Conservation (phyloP, 768 basidiomycete genomes). For the Favolaschia claudopus region DNA sequence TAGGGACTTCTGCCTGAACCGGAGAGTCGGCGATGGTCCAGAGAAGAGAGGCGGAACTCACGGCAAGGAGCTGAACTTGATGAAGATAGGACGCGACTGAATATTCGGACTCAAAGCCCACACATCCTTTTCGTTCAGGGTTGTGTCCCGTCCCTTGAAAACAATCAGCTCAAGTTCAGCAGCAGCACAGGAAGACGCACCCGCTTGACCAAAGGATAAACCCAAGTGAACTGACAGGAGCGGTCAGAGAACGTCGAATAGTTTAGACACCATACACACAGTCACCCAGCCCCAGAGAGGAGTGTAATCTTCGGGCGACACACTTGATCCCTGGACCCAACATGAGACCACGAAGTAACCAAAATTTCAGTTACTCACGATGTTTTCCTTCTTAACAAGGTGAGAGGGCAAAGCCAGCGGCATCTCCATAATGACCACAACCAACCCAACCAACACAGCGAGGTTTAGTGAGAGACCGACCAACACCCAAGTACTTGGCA, state of each 20-base stretch:
- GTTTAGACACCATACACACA: slow-evolving; percentile 31
- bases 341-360: neutral
- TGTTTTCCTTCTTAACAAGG: slow-evolving; percentile 53
- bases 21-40: neutral
- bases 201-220: slow-evolving; percentile 66
- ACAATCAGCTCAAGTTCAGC: neutral
- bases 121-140: slow-evolving; percentile 74
- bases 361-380: slow-evolving; percentile 53
- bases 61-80: slow-evolving; percentile 46
- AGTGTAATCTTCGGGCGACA: slow-evolving; percentile 83
- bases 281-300: slow-evolving; percentile 75
- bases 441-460: slow-evolving; percentile 46
- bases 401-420: slow-evolving; percentile 65
- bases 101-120: slow-evolving; percentile 75
- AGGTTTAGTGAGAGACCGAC: slow-evolving; percentile 51
- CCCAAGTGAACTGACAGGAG: slow-evolving; percentile 78
- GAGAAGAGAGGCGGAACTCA: neutral
- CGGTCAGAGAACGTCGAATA: slow-evolving; percentile 55
- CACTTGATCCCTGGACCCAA: slow-evolving; percentile 52
- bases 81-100: slow-evolving; percentile 71
- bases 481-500: slow-evolving; percentile 43
- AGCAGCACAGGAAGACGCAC: slow-evolving; percentile 35
- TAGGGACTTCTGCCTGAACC: slow-evolving; percentile 4
- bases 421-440: slow-evolving; percentile 60
- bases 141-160: slow-evolving; percentile 54